These are phyloP conservation scores for Microstroma glucosiphilum DNA, from an alignment of 1,284 basidiomycete species.

Conservation along the genomic window DNA sequence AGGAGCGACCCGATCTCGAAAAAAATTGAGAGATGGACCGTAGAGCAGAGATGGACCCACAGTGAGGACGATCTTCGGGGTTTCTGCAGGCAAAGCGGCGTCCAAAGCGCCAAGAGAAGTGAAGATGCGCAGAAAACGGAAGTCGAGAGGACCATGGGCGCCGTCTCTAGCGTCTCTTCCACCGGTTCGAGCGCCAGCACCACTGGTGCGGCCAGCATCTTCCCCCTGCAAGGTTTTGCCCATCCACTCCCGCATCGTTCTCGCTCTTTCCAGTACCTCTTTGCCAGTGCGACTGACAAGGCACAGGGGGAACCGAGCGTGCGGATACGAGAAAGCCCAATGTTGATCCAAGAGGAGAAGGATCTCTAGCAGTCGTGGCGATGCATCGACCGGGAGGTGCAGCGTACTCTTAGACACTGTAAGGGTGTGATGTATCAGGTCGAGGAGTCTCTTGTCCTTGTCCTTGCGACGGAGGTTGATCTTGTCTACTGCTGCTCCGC, in stretches of 20 bases:
- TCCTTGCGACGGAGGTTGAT: conserved; percentile 83
- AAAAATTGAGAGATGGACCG: background rate
- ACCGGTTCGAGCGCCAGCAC: conserved; percentile 4
- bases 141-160: conserved; percentile 7
- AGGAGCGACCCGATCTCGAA: background rate
- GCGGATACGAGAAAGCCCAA: conserved; percentile 79
- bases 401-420: conserved; percentile 69
- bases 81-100: conserved; percentile 66
- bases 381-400: conserved; percentile 85
- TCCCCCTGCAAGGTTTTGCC: conserved; percentile 69
- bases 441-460: conserved; percentile 58
- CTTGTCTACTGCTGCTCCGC: conserved; percentile 70
- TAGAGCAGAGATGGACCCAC: conserved; percentile 5
- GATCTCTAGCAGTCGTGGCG: conserved; percentile 84
- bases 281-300: conserved; percentile 80
- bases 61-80: conserved; percentile 68
- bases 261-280: conserved; percentile 88
- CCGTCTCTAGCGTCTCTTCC: conserved; percentile 5
- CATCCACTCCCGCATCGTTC: conserved; percentile 98
- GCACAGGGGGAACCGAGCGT: conserved; percentile 60
- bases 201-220: conserved; percentile 26
- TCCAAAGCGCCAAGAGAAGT: conserved; percentile 71
- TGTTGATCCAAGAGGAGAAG: conserved; percentile 94
- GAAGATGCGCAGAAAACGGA: conserved; percentile 82
- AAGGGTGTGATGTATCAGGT: conserved; percentile 72